Evolutionary conservation across 495 filamentous ascomycete genomes (phyloP).

Genomic region (Jackrogersella minutella): DNA sequence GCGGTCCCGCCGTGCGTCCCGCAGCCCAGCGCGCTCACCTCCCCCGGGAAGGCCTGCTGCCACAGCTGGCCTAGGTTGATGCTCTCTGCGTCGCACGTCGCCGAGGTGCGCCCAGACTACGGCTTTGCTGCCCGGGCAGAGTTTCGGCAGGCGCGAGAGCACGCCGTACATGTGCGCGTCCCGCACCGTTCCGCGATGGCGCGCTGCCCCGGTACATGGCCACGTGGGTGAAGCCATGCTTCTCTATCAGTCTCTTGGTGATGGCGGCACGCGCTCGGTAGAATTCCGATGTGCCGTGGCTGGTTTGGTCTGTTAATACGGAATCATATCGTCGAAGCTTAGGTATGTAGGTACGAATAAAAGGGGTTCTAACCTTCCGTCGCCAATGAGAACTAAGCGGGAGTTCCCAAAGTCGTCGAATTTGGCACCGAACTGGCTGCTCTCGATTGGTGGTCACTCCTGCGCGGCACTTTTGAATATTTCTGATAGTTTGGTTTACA

Average conservation of each 20-base stretch:
- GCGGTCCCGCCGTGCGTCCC: slow-evolving; percentile 64
- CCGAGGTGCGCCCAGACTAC: slow-evolving; percentile 66
- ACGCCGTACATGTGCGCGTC: slow-evolving; percentile 65
- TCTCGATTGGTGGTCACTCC: slow-evolving; percentile 20
- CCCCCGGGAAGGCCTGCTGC: slow-evolving; percentile 54
- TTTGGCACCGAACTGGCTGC: slow-evolving; percentile 19
- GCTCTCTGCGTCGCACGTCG: slow-evolving; percentile 60
- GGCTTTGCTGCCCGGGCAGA: slow-evolving; percentile 51
- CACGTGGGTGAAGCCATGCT: slow-evolving; percentile 60
- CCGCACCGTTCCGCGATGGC: slow-evolving; percentile 63
- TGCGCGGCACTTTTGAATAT: slow-evolving; percentile 17
- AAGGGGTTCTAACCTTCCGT: slow-evolving; percentile 19
- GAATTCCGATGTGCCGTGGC: slow-evolving; percentile 32
- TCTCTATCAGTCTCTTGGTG: slow-evolving; percentile 57
- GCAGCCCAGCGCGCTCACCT: slow-evolving; percentile 60
- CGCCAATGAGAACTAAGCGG: slow-evolving; percentile 22
- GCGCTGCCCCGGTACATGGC: too few species aligned
- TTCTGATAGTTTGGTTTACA: slow-evolving; percentile 8
- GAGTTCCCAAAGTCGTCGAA: slow-evolving; percentile 27
- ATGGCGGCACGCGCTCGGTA: slow-evolving; percentile 27
- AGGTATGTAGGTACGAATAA: slow-evolving; percentile 1
- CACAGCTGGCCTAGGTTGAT: slow-evolving; percentile 64
- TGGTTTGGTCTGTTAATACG: background rate
- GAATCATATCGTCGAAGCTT: background rate
- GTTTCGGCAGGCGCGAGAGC: slow-evolving; percentile 52